These are phyloP conservation scores for Ceratocystis diversiconidia DNA, from an alignment of 2,329 filamentous ascomycete species.

Conservation along the genomic window DNA sequence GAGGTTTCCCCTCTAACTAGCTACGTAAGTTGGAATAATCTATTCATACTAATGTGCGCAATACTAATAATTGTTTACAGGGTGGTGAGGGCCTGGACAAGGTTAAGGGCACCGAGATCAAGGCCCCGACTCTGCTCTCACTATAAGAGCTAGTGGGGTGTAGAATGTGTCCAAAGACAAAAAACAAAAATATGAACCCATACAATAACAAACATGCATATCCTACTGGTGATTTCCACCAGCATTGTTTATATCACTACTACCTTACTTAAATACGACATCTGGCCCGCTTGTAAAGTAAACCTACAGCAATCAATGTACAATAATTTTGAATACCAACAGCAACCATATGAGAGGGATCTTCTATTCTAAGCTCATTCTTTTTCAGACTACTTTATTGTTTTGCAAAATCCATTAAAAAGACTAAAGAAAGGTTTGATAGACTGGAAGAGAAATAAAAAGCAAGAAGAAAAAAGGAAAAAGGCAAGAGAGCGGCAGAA, in stretches of 20 bases:
- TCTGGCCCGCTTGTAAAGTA: neutral
- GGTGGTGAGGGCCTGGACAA: slow-evolving; percentile 49
- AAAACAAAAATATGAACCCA: neutral
- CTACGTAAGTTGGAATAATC: slow-evolving; percentile 56
- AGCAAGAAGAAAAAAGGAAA: slow-evolving; percentile 4
- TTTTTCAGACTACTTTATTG: neutral
- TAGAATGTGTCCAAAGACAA: neutral
- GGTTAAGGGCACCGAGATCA: slow-evolving; percentile 38
- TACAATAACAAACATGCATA: neutral
- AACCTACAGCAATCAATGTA: neutral
- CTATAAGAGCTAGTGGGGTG: slow-evolving; percentile 6
- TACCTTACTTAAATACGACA: neutral
- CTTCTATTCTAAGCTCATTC: neutral
- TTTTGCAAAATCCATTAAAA: slow-evolving; percentile 6
- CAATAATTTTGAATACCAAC: neutral
- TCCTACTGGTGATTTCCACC: neutral
- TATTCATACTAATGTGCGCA: slow-evolving; percentile 19
- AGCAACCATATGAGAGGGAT: neutral
- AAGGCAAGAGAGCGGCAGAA: neutral
- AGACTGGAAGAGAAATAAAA: slow-evolving; percentile 5
- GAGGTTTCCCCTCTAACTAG: slow-evolving; percentile 88
- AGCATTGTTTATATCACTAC: neutral
- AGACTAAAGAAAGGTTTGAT: slow-evolving; percentile 2
- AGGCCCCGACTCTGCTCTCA: slow-evolving; percentile 35
- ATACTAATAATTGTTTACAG: slow-evolving; percentile 24